These are phyloP conservation scores for Termitomyces sp. DNA, from an alignment of 768 basidiomycete species.

Conservation along the genomic window DNA sequence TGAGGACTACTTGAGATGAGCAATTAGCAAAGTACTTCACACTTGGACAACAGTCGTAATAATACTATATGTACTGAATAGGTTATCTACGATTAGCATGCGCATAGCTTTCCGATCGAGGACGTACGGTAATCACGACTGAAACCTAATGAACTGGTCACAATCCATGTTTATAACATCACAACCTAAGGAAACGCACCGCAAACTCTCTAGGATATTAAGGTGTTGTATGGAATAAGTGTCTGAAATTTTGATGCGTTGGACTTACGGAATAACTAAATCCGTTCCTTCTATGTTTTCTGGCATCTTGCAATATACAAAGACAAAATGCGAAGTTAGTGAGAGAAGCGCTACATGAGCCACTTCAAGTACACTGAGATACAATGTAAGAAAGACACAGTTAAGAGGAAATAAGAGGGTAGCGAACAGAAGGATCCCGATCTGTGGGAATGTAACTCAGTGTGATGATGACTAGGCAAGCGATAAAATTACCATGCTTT, in stretches of 20 bases:
- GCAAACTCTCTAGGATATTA: neutral
- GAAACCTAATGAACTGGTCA: neutral
- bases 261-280: neutral
- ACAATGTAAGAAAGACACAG: neutral
- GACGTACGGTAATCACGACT: neutral
- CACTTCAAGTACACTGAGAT: neutral
- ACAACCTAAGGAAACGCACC: neutral
- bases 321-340: neutral
- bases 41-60: neutral
- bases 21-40: neutral
- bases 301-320: neutral
- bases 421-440: neutral
- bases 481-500: neutral
- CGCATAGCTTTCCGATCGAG: neutral
- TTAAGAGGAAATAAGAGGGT: neutral
- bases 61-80: neutral
- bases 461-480: neutral
- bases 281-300: neutral
- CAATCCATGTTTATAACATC: neutral
- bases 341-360: neutral
- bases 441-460: neutral
- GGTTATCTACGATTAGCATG: neutral
- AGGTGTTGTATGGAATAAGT: neutral
- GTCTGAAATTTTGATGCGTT: neutral
- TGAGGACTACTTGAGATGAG: neutral